Evolutionary conservation across 2,329 filamentous ascomycete species (phyloP), one percentile per base, ranked within the genome.

Genomic region (Stagonosporopsis tanaceti): DNA sequence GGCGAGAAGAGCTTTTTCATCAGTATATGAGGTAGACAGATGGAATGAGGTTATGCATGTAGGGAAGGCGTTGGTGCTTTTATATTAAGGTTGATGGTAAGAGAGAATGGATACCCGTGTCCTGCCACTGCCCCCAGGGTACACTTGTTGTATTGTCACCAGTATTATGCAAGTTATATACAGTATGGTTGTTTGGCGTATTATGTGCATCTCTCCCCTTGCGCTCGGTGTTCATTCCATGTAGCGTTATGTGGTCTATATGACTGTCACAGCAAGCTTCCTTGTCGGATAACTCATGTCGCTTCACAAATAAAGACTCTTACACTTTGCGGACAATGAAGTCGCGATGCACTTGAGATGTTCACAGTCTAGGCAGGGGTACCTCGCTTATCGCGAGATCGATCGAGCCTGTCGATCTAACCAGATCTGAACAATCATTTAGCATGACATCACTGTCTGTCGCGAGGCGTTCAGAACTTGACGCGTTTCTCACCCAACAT

Each of bases 1-100:
- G 92, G 91, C 0, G 92, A 96, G 83, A 89, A 90, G 86, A 91
- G 87, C 64, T 97, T 93, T 75, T 97, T 96, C 67, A 78, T 88
- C 7, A 57, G 76, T 51, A 86, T 85, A 41, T 76, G 62, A 35
- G 22, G 17, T 11, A 17, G n/a, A 14, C 2, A 4, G 11, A 8
- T 3, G 22, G 4, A 6, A 22, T 22, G 17, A 34, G 25, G 1
- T 20, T 45, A n/a, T 12, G 25, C n/a, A 32, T 32, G 30, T 14
- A 11, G 6, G 27, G 6, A 22, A 14, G 27, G 28, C 27, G 11
- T 45, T 9, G 9, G 38, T 41, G 38, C 12, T 15, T 15, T 22
- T 41, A 6, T 41, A 6, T 15, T 24, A 1, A 39, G 17, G 17
- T 39, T 22, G 2, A 22, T 38, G 12, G 2, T 11, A 1, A 14